A percentile compares a stretch with the other conserved stretches of the same genome.
phyloP scores from a whole-genome alignment of 1,284 basidiomycete genomes.

The Trichosporon asahii region DNA sequence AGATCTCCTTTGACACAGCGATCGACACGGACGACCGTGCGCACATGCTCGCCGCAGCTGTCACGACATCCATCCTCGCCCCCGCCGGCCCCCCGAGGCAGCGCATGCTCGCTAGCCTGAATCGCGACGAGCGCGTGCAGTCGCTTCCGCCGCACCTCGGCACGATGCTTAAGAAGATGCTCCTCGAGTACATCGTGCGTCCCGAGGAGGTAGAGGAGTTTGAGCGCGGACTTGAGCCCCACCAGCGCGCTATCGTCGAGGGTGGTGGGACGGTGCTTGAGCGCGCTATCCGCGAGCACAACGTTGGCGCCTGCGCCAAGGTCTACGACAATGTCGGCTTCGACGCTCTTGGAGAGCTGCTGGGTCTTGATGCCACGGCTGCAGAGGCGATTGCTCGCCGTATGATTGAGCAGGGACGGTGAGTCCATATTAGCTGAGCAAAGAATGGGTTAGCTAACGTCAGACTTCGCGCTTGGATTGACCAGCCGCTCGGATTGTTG shows the following conservation, averaged over 20 bases:
- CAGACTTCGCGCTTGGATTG: conserved; percentile 76
- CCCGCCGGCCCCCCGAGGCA: conserved; percentile 94
- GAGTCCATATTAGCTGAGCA: conserved; percentile 17
- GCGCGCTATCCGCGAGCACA: conserved; percentile 97
- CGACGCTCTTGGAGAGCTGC: conserved; percentile 73
- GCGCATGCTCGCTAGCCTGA: conserved; percentile 83
- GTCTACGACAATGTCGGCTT: conserved; percentile 93
- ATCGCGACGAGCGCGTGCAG: conserved; percentile 88
- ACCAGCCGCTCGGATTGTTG: conserved; percentile 88
- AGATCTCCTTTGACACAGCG: conserved; percentile 79
- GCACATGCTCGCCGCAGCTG: conserved; percentile 83
- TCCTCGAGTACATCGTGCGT: conserved; percentile 91
- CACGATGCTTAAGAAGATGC: conserved; percentile 93
- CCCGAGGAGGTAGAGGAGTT: conserved; percentile 84
- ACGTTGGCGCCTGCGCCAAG: conserved; percentile 88
- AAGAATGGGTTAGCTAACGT: neutral
- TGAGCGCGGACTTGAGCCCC: conserved; percentile 77
- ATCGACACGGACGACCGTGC: conserved; percentile 86
- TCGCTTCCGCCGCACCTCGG: conserved; percentile 53
- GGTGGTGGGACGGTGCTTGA: conserved; percentile 87
- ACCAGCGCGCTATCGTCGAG: conserved; percentile 85
- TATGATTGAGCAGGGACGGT: conserved; percentile 93
- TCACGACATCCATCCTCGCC: conserved; percentile 93
- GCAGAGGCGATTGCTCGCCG: conserved; percentile 85
- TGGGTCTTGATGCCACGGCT: conserved; percentile 78